These are phyloP conservation scores for Erodium texanum DNA, from an alignment of 441 rosid genomes.

Conservation along the genomic window DNA sequence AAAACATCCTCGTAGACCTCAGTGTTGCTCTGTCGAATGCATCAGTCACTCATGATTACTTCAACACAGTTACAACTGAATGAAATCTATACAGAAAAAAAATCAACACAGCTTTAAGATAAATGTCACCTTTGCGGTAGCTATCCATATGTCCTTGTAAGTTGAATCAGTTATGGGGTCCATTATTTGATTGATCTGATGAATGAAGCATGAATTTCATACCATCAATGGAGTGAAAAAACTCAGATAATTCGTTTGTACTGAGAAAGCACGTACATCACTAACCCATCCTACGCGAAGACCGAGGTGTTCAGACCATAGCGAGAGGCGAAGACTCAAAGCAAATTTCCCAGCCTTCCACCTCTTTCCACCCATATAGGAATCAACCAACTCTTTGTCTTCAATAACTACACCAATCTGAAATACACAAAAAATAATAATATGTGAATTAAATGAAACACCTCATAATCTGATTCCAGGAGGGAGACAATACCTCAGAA, in stretches of 20 bases:
- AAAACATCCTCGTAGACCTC: constrained; percentile 83
- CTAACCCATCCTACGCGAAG: constrained; percentile 69
- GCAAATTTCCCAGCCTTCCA: constrained; percentile 93
- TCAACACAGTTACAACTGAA: too few relatives aligned
- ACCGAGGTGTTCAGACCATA: constrained; percentile 98
- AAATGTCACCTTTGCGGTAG: constrained; percentile 80
- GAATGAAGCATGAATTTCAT: neutral
- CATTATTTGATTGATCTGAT: constrained; percentile 53
- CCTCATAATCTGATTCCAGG: neutral
- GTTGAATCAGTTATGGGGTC: constrained; percentile 86
- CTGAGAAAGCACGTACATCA: neutral
- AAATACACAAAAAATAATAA: constrained; percentile 8
- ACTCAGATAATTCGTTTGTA: too few relatives aligned
- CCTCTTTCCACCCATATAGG: constrained; percentile 82
- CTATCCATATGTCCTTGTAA: constrained; percentile 73
- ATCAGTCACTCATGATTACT: neutral
- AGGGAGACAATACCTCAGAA: constrained; percentile 58
- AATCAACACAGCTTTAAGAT: too few relatives aligned
- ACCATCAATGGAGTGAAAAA: neutral
- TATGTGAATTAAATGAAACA: neutral
- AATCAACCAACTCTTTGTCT: constrained; percentile 78
- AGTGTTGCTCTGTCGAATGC: constrained; percentile 61
- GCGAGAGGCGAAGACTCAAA: constrained; percentile 70
- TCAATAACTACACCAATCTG: constrained; percentile 86
- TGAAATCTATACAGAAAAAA: too few relatives aligned